A percentile compares a stretch with the other conserved stretches of the same genome.
Evolutionary conservation across 257 asterid species (phyloP).

Genomic region (Solanum rostratum): DNA sequence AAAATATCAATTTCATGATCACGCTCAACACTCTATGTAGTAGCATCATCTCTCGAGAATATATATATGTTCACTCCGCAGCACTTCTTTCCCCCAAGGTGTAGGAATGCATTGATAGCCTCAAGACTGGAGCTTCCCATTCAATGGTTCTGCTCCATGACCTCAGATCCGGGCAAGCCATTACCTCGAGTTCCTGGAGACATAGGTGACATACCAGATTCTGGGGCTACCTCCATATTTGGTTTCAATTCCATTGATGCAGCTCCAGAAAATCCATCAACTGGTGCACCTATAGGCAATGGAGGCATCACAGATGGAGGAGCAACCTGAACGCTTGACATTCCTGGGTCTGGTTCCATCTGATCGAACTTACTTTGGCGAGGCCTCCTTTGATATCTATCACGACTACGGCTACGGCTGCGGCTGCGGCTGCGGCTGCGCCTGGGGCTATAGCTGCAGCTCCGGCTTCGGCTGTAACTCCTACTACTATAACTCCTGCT

Average conservation of each 20-base stretch:
- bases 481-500: slow-evolving; percentile 38
- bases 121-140: slow-evolving; percentile 1
- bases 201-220: slow-evolving; percentile 8
- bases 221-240: slow-evolving; percentile 7
- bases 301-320: neutral
- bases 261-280: slow-evolving; percentile 1
- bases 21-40: neutral
- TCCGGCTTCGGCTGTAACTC: slow-evolving; percentile 53
- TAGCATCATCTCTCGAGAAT: neutral
- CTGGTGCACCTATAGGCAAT: neutral
- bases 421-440: slow-evolving; percentile 35
- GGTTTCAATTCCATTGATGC: neutral
- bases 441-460: slow-evolving; percentile 43
- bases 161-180: slow-evolving; percentile 18
- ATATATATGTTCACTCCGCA: neutral
- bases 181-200: slow-evolving; percentile 17
- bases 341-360: slow-evolving; percentile 27
- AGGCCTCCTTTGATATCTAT: slow-evolving; percentile 52
- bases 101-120: slow-evolving; percentile 12
- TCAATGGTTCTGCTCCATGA: slow-evolving; percentile 10
- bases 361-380: slow-evolving; percentile 66
- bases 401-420: slow-evolving; percentile 37
- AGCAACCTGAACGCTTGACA: slow-evolving; percentile 14
- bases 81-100: neutral
- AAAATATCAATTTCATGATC: neutral